Base-by-base conservation (phyloP, 1,284 basidiomycete species). In the Cryptococcus sp. region DNA sequence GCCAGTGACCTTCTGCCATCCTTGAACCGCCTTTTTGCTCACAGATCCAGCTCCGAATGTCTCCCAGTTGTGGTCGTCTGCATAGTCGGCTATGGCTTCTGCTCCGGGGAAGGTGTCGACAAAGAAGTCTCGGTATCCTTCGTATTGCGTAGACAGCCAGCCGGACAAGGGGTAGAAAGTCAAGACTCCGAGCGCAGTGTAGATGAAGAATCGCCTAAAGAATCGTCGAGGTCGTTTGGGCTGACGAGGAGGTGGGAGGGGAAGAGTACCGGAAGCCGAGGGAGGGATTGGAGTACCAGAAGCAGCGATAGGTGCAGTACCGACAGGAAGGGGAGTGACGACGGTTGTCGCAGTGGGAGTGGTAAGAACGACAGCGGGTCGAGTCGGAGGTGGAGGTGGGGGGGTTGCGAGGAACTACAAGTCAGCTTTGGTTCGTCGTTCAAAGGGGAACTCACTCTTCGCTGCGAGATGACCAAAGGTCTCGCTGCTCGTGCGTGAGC, bases 21-120 rank as follows among this genome's bases (percentile, higher is more conserved):
- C 52, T 40, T 61, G 33, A 4, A 83, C 60, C 18, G 82, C 78
- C 53, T 83, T 79, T 54, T 79, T 73, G 21, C 80, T 62, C 21
- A 85, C 82, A 42, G 86, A 73, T 3, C 78, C 80, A 21, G 57
- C 45, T 14, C 66, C 72, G 47, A 72, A 58, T 14, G 59, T 55
- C 58, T 90, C 85, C 85, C 86, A 88, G 22, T 82, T 78, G 59
- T 84, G 76, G 39, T 82, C 78, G 68, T 93, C 87, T 6, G 85
- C 85, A 64, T 82, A 87, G 53, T 91, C 83, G 33, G 93, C 78
- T 66, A 94, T 78, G 21, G 77, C 65, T 59, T 86, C 80, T 37
- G 84, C 92, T 23, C 74, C 69, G 3, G 78, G 79, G 36, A 81
- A 68, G 49, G 69, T 71, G 50, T 73, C 64, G 40, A 70, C 71